Conservation (phyloP, 441 rosid genomes). For the Aquilaria agallochum region DNA sequence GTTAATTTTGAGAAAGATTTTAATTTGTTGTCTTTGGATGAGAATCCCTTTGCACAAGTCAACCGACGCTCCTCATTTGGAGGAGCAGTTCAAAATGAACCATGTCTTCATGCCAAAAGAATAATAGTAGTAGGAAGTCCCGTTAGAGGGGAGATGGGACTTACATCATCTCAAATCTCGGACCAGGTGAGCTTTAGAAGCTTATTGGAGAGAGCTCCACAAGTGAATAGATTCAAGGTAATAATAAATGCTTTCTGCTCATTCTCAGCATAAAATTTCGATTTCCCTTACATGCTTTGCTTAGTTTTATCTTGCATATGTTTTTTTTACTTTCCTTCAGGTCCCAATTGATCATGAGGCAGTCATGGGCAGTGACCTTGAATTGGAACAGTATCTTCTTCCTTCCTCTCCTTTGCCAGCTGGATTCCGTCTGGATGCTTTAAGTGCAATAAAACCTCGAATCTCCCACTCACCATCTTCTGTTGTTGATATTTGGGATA, state of each 20-base stretch:
- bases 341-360: constrained; percentile 78
- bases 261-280: constrained; percentile 9
- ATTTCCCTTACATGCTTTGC: constrained; percentile 6
- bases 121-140: constrained; percentile 69
- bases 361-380: constrained; percentile 59
- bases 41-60: constrained; percentile 82
- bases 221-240: constrained; percentile 83
- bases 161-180: constrained; percentile 38
- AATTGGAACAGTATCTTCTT: constrained; percentile 70
- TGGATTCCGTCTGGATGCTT: constrained; percentile 87
- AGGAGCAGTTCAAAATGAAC: constrained; percentile 63
- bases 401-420: constrained; percentile 73
- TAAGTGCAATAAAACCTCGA: constrained; percentile 73
- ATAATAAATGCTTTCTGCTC: constrained; percentile 9
- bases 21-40: constrained; percentile 75
- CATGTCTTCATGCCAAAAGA: constrained; percentile 89
- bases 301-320: neutral
- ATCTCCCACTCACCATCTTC: constrained; percentile 81
- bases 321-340: constrained; percentile 28
- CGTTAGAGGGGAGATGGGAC: constrained; percentile 40
- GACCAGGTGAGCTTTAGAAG: constrained; percentile 57
- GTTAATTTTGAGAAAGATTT: constrained; percentile 69
- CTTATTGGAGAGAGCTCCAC: constrained; percentile 82
- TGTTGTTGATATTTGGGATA: constrained; percentile 52
- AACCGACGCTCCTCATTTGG: constrained; percentile 83